Conservation (phyloP, 805 yeast genomes). For the Pichia scutulata region DNA sequence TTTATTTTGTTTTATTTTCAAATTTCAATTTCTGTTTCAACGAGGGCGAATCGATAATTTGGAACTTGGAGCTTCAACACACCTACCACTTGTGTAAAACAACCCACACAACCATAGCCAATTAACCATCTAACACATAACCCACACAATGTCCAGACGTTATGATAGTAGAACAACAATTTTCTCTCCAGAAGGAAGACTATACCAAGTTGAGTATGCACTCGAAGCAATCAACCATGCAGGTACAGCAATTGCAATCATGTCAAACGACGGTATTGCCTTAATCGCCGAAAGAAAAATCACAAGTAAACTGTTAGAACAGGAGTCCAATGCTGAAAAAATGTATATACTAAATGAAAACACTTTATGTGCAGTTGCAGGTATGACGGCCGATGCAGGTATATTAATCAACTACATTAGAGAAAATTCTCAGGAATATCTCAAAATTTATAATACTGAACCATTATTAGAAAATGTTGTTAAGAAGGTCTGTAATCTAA, state of each 20-base stretch:
- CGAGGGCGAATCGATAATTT: no score
- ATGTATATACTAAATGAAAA: slow-evolving; percentile 72
- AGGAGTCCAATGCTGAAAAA: slow-evolving; percentile 90
- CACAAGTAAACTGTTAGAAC: slow-evolving; percentile 85
- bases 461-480: slow-evolving; percentile 91
- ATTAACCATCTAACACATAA: no score
- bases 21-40: no score
- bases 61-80: no score
- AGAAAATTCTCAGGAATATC: slow-evolving; percentile 71
- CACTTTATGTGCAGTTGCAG: slow-evolving; percentile 86
- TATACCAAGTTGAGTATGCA: slow-evolving; percentile 95
- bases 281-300: slow-evolving; percentile 96
- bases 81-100: no score
- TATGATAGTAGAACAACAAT: slow-evolving; percentile 98
- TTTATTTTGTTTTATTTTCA: no score
- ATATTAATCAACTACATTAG: slow-evolving; percentile 86
- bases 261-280: slow-evolving; percentile 81
- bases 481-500: slow-evolving; percentile 81
- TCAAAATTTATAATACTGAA: slow-evolving; percentile 82
- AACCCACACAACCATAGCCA: background rate
- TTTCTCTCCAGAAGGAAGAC: slow-evolving; percentile 97
- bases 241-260: slow-evolving; percentile 73
- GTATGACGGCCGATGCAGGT: slow-evolving; percentile 95
- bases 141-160: slow-evolving; percentile 77
- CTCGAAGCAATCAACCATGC: slow-evolving; percentile 77